Conservation (phyloP, 768 basidiomycete species). For the Calocera cornea region DNA sequence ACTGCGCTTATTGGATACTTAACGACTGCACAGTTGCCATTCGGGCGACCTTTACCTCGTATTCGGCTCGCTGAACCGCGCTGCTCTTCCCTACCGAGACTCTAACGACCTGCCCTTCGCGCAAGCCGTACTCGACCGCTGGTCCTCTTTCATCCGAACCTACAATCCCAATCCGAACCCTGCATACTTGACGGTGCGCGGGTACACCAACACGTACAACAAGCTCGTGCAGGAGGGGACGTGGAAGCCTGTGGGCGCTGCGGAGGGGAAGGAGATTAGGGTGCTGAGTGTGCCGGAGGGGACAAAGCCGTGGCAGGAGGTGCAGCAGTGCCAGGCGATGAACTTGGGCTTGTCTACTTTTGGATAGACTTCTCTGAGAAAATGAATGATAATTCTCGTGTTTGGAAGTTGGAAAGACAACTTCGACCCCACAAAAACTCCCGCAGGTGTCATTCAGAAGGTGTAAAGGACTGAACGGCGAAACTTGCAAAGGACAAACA, state of each 20-base stretch:
- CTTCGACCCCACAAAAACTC: too few relatives aligned
- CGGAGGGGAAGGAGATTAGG: neutral
- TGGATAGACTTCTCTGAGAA: neutral
- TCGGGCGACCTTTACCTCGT: conserved; percentile 18
- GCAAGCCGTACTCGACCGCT: conserved; percentile 33
- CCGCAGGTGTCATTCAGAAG: too few relatives aligned
- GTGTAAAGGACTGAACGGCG: too few relatives aligned
- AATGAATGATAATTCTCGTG: neutral
- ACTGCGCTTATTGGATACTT: conserved; percentile 10
- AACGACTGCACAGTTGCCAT: conserved; percentile 10
- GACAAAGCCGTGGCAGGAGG: neutral
- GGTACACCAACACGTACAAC: conserved; percentile 27
- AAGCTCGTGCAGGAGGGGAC: neutral
- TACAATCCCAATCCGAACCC: conserved; percentile 36
- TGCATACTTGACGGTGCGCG: conserved; percentile 32
- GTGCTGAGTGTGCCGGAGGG: neutral
- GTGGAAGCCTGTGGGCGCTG: neutral
- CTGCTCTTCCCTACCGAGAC: conserved; percentile 33
- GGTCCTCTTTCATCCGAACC: conserved; percentile 37
- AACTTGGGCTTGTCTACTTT: neutral
- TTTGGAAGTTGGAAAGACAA: too few relatives aligned
- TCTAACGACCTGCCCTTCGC: conserved; percentile 33
- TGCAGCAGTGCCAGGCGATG: neutral
- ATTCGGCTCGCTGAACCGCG: conserved; percentile 29
- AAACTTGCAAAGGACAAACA: too few relatives aligned